Base-by-base conservation (phyloP, 208 protist genomes). In the Leishmania amazonensis region DNA sequence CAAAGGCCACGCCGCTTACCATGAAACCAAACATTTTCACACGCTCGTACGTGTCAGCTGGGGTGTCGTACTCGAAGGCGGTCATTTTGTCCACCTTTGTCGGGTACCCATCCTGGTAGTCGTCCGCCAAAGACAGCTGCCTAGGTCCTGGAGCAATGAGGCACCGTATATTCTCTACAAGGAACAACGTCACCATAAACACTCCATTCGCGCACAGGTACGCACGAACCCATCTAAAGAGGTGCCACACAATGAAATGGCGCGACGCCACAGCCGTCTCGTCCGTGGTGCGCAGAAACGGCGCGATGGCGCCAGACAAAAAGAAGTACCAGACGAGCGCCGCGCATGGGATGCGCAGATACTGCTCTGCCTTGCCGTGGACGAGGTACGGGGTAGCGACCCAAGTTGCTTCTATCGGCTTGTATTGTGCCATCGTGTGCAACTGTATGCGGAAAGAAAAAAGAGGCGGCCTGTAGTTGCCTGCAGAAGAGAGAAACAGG, bases 31-130 rank as follows among this genome's bases (percentile, higher is more conserved):
- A 40, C 11, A 93, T 78, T 62, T 98, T 98, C 19, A 90, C 31
- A 42, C 81, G 76, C 78, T 97, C 92, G 85, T 97, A 97, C 11
- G 75, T 58, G 24, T 76, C 91, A 76, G 91, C 79, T n/a, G 94
- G 92, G 3, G 92, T 97, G 78, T 96, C 92, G 79, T 97, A 96
- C 53, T 79, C 78, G 31, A 97, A 88, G 9, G 94, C 92, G 24
- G 88, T 85, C 62, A 90, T 81, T 21, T 87, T 87, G 62, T 87
- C 87, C 45, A 91, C 91, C 65, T 92, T 84, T 0, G 83, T 74
- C 2, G 94, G 94, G 31, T 88, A 80, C 28, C 72, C 78, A n/a
- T 92, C 83, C 11, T 94, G 68, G 83, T 97, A 95, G 74, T 93
- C 89, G 51, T 93, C 82, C 35, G 88, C 87, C 58, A 96, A 74